Evolutionary conservation across 495 filamentous ascomycete species (phyloP), one percentile per base, ranked within the genome.

Genomic region (Hypoxylon crocopeplum): DNA sequence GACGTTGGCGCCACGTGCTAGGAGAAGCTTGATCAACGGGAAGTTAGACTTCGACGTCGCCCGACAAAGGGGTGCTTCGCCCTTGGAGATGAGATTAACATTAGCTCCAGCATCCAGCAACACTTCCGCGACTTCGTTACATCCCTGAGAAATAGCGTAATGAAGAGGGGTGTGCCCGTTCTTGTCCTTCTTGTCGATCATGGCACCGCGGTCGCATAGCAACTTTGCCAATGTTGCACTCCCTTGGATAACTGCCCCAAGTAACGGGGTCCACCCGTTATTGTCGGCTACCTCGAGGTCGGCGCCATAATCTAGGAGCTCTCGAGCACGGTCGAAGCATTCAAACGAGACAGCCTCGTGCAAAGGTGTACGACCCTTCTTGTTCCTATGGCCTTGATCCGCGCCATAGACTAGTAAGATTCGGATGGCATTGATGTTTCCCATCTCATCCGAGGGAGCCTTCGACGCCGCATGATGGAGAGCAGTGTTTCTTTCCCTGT

Each of bases 271-370:
- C 39, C 59, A 54, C 1, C 67, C 60, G 2, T 54, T 56, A 11
- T 41, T 48, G 16, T 64, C 59, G 6, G 52, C 27, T 7, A 58
- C 44, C 24, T 68, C 65, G 2, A 63, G 37, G 29, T 68, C 64
- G 1, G 67, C 69, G 7, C 69, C 67, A 30, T 67, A 69, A 25
- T 60, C 59, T n/a, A 71, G 38, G 2, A 71, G 55, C 53, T 67
- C 51, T 33, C 48, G 46, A 13, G 41, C 56, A 8, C 66, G 40
- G 17, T 45, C 42, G 1, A 56, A 46, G 2, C 56, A 55, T n/a
- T 39, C 41, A 25, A 42, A 56, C 3, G 52, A 59, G n/a, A 66
- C 57, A 7, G 69, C 69, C 19, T 56, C 47, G 19, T 64, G 64
- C 12, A 70, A 52, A 25, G 69, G 59, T 7, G 52, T 66, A 21